Percentiles rank a stretch among this genome's conserved stretches.
Evolutionary conservation across 805 yeast genomes (phyloP).

Genomic region (Millerago galiae): DNA sequence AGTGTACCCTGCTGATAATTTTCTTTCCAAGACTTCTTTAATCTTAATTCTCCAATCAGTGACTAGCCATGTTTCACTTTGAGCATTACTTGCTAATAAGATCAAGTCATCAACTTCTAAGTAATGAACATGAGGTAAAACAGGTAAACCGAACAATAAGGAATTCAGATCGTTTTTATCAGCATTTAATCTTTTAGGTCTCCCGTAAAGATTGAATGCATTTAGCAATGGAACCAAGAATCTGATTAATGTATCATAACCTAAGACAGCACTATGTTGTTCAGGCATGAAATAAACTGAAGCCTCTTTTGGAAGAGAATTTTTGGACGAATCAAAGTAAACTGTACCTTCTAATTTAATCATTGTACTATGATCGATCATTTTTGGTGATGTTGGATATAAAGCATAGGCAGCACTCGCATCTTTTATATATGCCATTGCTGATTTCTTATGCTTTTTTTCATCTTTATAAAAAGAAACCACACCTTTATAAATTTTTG

Average conservation of each 20-base stretch:
- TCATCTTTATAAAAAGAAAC: conserved; percentile 73
- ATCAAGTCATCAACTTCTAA: conserved; percentile 56
- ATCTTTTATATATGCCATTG: conserved; percentile 71
- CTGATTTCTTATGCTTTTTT: conserved; percentile 60
- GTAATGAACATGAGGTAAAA: conserved; percentile 71
- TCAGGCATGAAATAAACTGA: conserved; percentile 79
- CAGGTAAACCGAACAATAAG: conserved; percentile 75
- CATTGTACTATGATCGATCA: conserved; percentile 84
- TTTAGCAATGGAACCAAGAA: conserved; percentile 72
- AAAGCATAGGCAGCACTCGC: conserved; percentile 79
- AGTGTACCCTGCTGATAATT: conserved; percentile 53
- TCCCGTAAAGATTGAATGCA: conserved; percentile 72
- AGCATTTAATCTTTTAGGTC: conserved; percentile 67
- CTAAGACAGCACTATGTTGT: conserved; percentile 74
- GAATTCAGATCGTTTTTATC: conserved; percentile 60
- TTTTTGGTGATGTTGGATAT: conserved; percentile 79
- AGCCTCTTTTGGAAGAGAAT: conserved; percentile 46
- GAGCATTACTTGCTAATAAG: conserved; percentile 30
- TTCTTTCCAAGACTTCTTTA: conserved; percentile 48
- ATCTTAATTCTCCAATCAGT: conserved; percentile 55
- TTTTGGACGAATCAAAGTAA: conserved; percentile 43
- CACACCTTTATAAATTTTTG: conserved; percentile 32
- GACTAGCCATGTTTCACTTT: conserved; percentile 44
- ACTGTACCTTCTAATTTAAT: conserved; percentile 84
- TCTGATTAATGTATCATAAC: conserved; percentile 78